Percentiles rank a stretch among this genome's conserved stretches.
Evolutionary conservation across 1,139 yeast genomes (phyloP).

Genomic region (Pichia sorboxylosa): DNA sequence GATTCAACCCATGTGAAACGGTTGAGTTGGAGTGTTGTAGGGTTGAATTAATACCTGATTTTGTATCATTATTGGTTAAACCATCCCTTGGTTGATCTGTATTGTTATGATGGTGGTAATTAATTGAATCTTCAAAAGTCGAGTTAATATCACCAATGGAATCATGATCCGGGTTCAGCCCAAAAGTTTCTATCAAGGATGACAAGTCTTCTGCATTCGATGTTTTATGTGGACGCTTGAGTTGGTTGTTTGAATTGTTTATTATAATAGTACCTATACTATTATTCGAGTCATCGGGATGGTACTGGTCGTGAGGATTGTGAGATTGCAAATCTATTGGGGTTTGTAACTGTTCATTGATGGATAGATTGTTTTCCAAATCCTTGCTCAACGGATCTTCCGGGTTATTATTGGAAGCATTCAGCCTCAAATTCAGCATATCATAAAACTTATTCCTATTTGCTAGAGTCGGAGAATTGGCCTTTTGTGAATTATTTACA

Average conservation of each 20-base stretch:
- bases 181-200: slow-evolving; percentile 1
- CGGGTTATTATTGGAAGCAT: no score
- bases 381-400: not conserved
- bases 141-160: no score
- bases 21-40: not conserved
- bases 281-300: not conserved
- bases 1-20: slow-evolving; percentile 4
- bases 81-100: no score
- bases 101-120: not conserved
- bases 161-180: no score
- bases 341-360: not conserved
- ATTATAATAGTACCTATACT: slow-evolving; percentile 4
- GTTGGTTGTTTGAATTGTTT: slow-evolving; percentile 6
- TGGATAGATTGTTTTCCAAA: not conserved
- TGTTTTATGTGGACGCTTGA: no score
- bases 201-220: no score
- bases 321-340: not conserved
- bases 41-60: not conserved
- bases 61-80: no score
- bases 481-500: no score
- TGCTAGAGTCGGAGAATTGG: no score
- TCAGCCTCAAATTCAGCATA: no score
- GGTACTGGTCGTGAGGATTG: not conserved
- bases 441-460: no score
- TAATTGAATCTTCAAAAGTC: no score